Conservation (phyloP, 1,139 yeast genomes). For the Candida sp. region DNA sequence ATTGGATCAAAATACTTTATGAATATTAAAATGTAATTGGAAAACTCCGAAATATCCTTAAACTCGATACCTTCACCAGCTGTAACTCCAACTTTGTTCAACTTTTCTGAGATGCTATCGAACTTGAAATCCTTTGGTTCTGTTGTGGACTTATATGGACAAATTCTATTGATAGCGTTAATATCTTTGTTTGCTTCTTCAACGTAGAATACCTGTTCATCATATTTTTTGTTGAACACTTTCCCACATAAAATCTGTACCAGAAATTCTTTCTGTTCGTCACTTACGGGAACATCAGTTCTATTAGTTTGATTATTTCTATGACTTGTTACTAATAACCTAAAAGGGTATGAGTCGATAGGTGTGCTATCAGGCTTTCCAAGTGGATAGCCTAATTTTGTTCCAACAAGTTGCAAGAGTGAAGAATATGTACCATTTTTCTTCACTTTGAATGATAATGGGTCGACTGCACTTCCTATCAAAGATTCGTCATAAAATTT, state of each 20-base stretch:
- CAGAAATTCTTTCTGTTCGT: slow-evolving; percentile 22
- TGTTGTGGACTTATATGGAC: slow-evolving; percentile 4
- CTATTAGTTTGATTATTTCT: slow-evolving; percentile 76
- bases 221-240: slow-evolving; percentile 36
- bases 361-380: slow-evolving; percentile 18
- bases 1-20: slow-evolving; percentile 67
- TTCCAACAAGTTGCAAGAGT: slow-evolving; percentile 49
- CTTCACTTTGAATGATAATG: slow-evolving; percentile 50
- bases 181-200: slow-evolving; percentile 40
- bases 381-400: slow-evolving; percentile 30
- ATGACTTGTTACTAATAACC: slow-evolving; percentile 64
- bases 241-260: slow-evolving; percentile 39
- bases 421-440: slow-evolving; percentile 55
- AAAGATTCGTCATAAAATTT: slow-evolving; percentile 48
- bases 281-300: slow-evolving; percentile 51
- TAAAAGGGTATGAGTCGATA: slow-evolving; percentile 34
- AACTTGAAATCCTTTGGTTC: slow-evolving; percentile 23
- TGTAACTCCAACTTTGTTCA: slow-evolving; percentile 11
- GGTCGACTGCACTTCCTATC: slow-evolving; percentile 45
- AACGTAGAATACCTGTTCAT: slow-evolving; percentile 46
- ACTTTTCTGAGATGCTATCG: slow-evolving; percentile 16
- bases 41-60: slow-evolving; percentile 20
- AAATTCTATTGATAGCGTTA: slow-evolving; percentile 13
- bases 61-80: slow-evolving; percentile 10
- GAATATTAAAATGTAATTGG: slow-evolving; percentile 50